phyloP scores from a whole-genome alignment of 306 rosid species.

The Quercus parvula region DNA sequence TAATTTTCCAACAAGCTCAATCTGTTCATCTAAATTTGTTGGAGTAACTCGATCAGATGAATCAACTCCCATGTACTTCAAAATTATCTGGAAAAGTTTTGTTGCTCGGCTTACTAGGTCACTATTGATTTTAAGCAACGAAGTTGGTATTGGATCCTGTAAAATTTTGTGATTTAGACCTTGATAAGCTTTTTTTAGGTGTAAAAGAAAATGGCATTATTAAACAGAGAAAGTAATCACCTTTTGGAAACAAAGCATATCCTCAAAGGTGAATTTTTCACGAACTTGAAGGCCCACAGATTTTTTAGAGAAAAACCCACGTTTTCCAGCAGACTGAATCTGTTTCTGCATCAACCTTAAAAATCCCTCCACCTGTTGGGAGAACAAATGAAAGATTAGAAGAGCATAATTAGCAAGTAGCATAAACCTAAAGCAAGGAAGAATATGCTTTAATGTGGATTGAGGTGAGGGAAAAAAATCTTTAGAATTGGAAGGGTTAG shows the following conservation, averaged over 20 bases:
- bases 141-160: slow-evolving; percentile 90
- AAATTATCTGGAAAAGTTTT: slow-evolving; percentile 75
- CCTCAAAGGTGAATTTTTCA: slow-evolving; percentile 82
- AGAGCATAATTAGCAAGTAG: slow-evolving; percentile 6
- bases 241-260: slow-evolving; percentile 97
- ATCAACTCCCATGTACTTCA: slow-evolving; percentile 93
- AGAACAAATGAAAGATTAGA: slow-evolving; percentile 8
- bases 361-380: slow-evolving; percentile 78
- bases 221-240: slow-evolving; percentile 31
- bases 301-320: slow-evolving; percentile 83
- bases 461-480: not conserved
- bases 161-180: slow-evolving; percentile 16
- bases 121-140: slow-evolving; percentile 71
- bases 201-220: not conserved
- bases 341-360: slow-evolving; percentile 89
- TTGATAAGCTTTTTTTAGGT: not conserved
- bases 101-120: slow-evolving; percentile 84
- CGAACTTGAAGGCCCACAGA: slow-evolving; percentile 72
- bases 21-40: slow-evolving; percentile 69
- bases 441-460: not conserved
- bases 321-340: slow-evolving; percentile 92
- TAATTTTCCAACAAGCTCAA: slow-evolving; percentile 78
- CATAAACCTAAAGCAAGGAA: slow-evolving; percentile 6
- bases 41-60: slow-evolving; percentile 65
- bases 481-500: not conserved